Base-by-base conservation (phyloP, 1,284 basidiomycete species). In the Microstroma glucosiphilum region DNA sequence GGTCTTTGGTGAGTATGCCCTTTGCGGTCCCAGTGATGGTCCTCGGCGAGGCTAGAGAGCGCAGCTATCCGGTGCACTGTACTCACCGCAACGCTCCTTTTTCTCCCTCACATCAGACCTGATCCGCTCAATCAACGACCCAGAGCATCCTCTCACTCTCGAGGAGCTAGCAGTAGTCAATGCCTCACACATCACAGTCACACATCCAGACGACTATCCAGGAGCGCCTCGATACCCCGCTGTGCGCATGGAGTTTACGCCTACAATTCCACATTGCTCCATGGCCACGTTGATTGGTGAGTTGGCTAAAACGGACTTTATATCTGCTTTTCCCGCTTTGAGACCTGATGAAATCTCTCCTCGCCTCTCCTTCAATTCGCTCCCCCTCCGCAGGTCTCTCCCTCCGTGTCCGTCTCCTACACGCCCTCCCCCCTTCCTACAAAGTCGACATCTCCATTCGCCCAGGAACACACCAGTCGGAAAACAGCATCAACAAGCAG, bases 121-220 rank as follows among this genome's bases (percentile, higher is more conserved):
- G 12, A 88, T 98, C 59, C 86, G 92, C 56, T 89, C 87, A 1
- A 96, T 98, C 61, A 89, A 89, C 58, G 96, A 99, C 75, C 96
- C 96, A 1, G 96, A 99, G 79, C 92, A 99, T 80, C 91, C 92
- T 4, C 83, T 89, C 68, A 90, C 89, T n/a, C 85, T 99, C 40
- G 96, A 99, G 79, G 91, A 97, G 76, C 88, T 99, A 13, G 89
- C 91, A 19, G 94, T 98, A 30, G 93, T 99, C 43, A 93, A 91
- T 53, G 86, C 87, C 3, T 86, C 89, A 13, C 93, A 98, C 75
- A 89, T 97, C 65, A 84, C 83, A 41, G 85, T 97, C 46, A 82
- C 83, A 9, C 67, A 76, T 49, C 51, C 51, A 21, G 57, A 40
- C 25, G 74, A 71, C 58, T 70, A 75, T 48, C 13, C 21, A 0